These are phyloP conservation scores for Pichia inconspicua DNA, from an alignment of 1,139 yeast species.

Conservation along the genomic window DNA sequence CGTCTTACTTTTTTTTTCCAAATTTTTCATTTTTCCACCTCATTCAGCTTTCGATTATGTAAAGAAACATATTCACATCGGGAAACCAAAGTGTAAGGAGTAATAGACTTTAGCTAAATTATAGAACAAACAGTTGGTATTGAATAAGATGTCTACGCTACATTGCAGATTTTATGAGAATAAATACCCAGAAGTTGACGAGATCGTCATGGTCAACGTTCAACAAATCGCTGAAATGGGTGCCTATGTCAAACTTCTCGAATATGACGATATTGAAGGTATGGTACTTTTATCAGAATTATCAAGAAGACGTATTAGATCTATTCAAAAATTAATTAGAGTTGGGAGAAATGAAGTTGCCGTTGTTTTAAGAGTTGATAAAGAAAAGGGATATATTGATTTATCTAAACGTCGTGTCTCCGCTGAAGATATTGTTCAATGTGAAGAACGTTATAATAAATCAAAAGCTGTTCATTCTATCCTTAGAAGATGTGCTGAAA, in stretches of 20 bases:
- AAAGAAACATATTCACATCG: background rate
- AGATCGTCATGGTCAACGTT: conserved; percentile 97
- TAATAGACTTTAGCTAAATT: too few relatives aligned
- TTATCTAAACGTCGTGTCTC: conserved; percentile 95
- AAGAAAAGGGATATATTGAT: conserved; percentile 97
- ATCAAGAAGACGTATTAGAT: conserved; percentile 97
- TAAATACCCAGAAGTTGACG: conserved; percentile 98
- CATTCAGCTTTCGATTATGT: background rate
- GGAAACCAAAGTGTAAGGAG: background rate
- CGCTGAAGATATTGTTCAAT: conserved; percentile 94
- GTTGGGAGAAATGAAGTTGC: conserved; percentile 99
- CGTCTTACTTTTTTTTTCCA: background rate
- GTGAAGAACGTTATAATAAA: conserved; percentile 96
- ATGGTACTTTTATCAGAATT: conserved; percentile 94
- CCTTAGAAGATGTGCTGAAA: conserved; percentile 96
- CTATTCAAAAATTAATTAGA: conserved; percentile 93
- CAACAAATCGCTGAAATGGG: conserved; percentile 99
- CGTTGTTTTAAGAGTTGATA: conserved; percentile 97
- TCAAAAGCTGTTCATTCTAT: conserved; percentile 97
- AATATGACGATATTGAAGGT: conserved; percentile 97
- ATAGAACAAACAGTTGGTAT: background rate
- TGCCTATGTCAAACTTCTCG: conserved; percentile 89
- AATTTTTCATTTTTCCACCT: background rate
- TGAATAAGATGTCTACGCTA: conserved; percentile 60
- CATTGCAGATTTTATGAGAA: conserved; percentile 96